Evolutionary conservation across 441 rosid genomes (phyloP), one percentile per base, ranked within the genome.

Genomic region (Melastoma candidum): DNA sequence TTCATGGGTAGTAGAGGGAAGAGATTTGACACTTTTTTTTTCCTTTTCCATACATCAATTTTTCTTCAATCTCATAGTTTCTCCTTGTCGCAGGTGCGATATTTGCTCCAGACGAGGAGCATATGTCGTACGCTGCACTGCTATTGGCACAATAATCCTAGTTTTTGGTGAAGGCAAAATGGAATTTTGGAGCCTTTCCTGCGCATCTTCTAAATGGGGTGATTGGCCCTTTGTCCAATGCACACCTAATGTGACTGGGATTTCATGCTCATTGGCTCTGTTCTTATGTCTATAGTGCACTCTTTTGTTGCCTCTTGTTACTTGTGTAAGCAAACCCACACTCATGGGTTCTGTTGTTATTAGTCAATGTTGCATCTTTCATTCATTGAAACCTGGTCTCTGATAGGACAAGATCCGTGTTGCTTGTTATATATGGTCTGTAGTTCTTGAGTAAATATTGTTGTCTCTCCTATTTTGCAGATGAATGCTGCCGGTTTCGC

Each of bases 71-170:
- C 84, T 79, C 69, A 78, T 79, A 64, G 63, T 62, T 71, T 77
- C 72, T 84, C 71, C 83, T 84, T 81, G 82, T 78, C 82, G 88
- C 87, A 84, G 92, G 92, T 84, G 92, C 92, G 92, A 84, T 84
- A 84, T 84, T 77, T 84, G 92, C 92, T 84, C 92, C 92, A 49
- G 83, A 70, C 75, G 83, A 75, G 92, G 92, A 84, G 92, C 92
- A 84, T 67, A 79, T 84, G 92, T 84, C 92, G 88, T 84, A 84
- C 88, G 84, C 92, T 84, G 92, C 92, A 46, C 81, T 78, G 76
- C 79, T 68, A 75, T 75, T 83, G 90, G 78, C 74, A 80, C 76
- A 77, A 75, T 67, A 68, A 78, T 73, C 76, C 73, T 81, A 79
- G 72, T 77, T 75, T 83, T 84, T 79, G 88, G 85, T 77, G 84